Conservation (phyloP, 2,329 filamentous ascomycete species). For the Chaetothyriales sp. region DNA sequence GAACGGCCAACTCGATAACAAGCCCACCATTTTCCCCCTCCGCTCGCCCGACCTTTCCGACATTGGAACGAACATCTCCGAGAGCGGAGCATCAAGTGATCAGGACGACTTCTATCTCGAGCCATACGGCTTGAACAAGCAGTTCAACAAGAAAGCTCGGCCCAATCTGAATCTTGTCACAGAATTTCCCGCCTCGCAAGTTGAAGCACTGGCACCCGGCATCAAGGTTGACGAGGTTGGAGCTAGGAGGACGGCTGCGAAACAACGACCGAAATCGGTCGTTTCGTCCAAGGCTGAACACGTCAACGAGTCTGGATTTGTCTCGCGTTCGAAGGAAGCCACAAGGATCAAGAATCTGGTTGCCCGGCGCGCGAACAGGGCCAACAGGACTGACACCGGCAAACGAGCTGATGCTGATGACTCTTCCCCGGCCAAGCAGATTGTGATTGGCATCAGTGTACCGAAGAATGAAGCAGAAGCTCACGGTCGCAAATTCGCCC, state of each 20-base stretch:
- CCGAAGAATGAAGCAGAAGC: constrained; percentile 23
- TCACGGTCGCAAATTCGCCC: constrained; percentile 6
- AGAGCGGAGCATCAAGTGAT: constrained; percentile 8
- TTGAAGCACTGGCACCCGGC: background rate
- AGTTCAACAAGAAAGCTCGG: constrained; percentile 18
- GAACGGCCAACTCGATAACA: background rate
- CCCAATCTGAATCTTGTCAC: constrained; percentile 32
- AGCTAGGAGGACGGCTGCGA: background rate
- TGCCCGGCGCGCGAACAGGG: background rate
- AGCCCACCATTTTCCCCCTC: background rate
- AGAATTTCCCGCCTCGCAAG: constrained; percentile 22
- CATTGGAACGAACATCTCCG: background rate
- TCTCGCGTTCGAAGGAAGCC: background rate
- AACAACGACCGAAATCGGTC: constrained; percentile 6
- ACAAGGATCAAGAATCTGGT: background rate
- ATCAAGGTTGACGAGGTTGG: background rate
- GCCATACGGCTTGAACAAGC: constrained; percentile 10
- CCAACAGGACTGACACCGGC: background rate
- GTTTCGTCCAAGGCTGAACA: constrained; percentile 15
- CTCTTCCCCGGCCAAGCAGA: constrained; percentile 18
- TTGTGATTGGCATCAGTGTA: constrained; percentile 34
- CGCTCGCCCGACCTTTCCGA: background rate
- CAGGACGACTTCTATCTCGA: constrained; percentile 18
- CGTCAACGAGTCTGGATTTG: constrained; percentile 2
- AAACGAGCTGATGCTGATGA: background rate